These are phyloP conservation scores for Neofusicoccum sp. DNA, from an alignment of 2,329 filamentous ascomycete species.

Conservation along the genomic window DNA sequence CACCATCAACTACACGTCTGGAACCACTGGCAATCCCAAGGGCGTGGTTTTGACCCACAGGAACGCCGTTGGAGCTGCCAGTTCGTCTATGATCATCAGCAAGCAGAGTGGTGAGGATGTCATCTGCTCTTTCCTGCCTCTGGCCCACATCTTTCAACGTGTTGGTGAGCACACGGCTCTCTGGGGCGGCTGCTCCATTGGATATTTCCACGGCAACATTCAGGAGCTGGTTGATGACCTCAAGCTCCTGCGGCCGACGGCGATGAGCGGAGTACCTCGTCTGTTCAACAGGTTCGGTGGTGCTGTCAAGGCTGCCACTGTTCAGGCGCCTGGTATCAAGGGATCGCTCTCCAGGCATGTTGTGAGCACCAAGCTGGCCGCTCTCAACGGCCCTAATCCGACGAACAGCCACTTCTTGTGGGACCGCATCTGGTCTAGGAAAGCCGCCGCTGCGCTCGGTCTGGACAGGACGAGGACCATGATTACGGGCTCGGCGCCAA, in stretches of 20 bases:
- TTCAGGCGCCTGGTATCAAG: slow-evolving; percentile 75
- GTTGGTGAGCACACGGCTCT: slow-evolving; percentile 75
- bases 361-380: slow-evolving; percentile 75
- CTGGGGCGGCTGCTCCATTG: slow-evolving; percentile 70
- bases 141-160: slow-evolving; percentile 92
- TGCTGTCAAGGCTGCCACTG: slow-evolving; percentile 74
- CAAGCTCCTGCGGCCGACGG: slow-evolving; percentile 79
- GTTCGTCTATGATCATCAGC: slow-evolving; percentile 57
- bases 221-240: slow-evolving; percentile 84
- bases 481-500: slow-evolving; percentile 84
- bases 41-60: slow-evolving; percentile 79
- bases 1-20: slow-evolving; percentile 90
- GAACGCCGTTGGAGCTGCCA: slow-evolving; percentile 73
- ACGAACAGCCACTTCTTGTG: slow-evolving; percentile 75
- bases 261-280: slow-evolving; percentile 84
- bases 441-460: slow-evolving; percentile 79
- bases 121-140: slow-evolving; percentile 81
- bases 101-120: slow-evolving; percentile 59
- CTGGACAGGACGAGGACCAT: slow-evolving; percentile 70
- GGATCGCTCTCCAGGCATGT: slow-evolving; percentile 79
- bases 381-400: slow-evolving; percentile 73
- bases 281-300: slow-evolving; percentile 88
- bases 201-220: slow-evolving; percentile 93
- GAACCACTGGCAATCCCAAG: slow-evolving; percentile 79
- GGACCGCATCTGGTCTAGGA: slow-evolving; percentile 86